phyloP scores from a whole-genome alignment of 2,329 filamentous ascomycete genomes.

The Microthyrium microscopicum region DNA sequence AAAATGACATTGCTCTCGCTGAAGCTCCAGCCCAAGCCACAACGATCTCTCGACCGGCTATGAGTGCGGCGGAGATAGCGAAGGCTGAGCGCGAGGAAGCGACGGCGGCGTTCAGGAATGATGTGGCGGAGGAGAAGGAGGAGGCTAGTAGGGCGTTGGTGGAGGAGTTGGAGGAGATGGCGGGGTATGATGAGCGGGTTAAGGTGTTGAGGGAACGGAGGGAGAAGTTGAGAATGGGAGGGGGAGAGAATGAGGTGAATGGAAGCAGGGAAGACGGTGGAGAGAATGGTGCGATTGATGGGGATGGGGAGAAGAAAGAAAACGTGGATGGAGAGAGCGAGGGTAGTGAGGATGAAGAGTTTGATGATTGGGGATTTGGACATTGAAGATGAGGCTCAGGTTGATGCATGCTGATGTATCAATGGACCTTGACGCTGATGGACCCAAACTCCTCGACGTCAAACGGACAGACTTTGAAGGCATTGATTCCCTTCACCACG shows the following conservation, averaged over 20 bases:
- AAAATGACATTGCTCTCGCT: no score
- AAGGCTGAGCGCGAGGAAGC: no score
- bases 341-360: background rate
- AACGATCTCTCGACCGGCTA: no score
- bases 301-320: slow-evolving; percentile 10
- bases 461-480: no score
- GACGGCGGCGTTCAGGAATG: no score
- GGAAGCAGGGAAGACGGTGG: background rate
- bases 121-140: no score
- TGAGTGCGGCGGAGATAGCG: no score
- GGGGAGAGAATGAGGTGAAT: background rate
- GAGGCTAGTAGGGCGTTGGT: background rate
- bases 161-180: background rate
- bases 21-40: no score
- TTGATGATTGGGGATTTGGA: background rate
- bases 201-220: background rate
- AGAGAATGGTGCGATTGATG: background rate
- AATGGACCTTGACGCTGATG: background rate
- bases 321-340: slow-evolving; percentile 22
- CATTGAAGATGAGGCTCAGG: background rate
- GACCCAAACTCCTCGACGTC: background rate
- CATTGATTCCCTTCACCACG: no score
- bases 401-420: background rate
- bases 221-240: background rate
- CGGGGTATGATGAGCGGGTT: background rate